These are phyloP conservation scores for Schizophyllum commune DNA, from an alignment of 1,284 basidiomycete genomes.

Conservation along the genomic window DNA sequence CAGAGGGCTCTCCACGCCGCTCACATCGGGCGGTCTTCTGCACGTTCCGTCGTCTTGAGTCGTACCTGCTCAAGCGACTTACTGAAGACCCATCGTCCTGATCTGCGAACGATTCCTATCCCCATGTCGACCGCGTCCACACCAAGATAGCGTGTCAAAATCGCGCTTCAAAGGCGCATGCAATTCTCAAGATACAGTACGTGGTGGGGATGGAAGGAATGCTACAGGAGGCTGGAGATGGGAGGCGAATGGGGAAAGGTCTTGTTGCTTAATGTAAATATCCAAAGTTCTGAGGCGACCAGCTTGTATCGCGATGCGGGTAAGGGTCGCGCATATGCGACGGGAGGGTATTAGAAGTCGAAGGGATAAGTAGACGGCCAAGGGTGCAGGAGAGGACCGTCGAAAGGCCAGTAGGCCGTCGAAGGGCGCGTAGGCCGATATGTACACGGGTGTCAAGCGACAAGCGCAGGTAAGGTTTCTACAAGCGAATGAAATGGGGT, in stretches of 20 bases:
- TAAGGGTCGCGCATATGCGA: neutral
- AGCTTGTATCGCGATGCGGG: neutral
- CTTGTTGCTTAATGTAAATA: neutral
- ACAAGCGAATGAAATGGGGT: neutral
- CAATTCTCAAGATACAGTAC: neutral
- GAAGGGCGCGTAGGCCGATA: no score
- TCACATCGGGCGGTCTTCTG: no score
- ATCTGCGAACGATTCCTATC: no score
- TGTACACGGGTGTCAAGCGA: no score
- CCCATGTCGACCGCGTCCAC: neutral
- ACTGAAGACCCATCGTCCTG: no score
- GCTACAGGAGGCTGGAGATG: neutral
- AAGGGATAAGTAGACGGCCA: neutral
- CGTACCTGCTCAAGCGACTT: no score
- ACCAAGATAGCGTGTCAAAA: neutral
- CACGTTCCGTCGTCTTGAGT: no score
- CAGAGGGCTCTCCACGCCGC: no score
- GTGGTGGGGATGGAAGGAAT: neutral
- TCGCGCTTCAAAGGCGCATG: neutral
- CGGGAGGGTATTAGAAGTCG: neutral
- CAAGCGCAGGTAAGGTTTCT: neutral
- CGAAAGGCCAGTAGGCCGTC: no score
- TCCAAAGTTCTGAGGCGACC: neutral
- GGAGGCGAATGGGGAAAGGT: neutral
- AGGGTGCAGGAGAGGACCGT: no score